Evolutionary conservation across 495 filamentous ascomycete species (phyloP).

Genomic region (Cladorrhinum samala): DNA sequence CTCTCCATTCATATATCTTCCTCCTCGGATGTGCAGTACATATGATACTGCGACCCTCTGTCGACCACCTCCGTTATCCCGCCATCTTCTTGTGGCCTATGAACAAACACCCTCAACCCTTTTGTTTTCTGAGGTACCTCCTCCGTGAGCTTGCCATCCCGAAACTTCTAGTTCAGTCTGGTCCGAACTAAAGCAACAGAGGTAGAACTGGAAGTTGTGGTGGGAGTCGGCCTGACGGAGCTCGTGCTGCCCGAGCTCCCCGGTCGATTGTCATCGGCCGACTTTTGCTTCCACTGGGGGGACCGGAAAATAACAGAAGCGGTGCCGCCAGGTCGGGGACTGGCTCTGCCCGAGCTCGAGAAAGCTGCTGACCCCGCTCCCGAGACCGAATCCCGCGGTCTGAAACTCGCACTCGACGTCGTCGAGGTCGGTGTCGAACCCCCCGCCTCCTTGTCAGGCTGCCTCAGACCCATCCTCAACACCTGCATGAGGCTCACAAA

Average conservation of each 20-base stretch:
- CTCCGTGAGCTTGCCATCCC: background rate
- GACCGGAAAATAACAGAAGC: background rate
- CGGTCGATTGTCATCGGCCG: background rate
- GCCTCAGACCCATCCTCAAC: conserved; percentile 19
- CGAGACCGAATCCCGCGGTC: background rate
- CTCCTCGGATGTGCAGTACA: no score
- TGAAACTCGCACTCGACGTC: background rate
- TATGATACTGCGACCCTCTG: no score
- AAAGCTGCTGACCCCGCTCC: background rate
- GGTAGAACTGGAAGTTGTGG: background rate
- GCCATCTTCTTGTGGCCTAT: no score
- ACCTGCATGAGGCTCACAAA: conserved; percentile 23
- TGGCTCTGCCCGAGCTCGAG: background rate
- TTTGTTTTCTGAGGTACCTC: no score
- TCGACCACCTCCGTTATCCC: no score
- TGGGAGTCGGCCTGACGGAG: background rate
- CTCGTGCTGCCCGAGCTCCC: background rate
- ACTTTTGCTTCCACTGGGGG: background rate
- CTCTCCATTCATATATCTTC: background rate
- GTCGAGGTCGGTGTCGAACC: background rate
- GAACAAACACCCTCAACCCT: no score
- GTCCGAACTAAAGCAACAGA: background rate
- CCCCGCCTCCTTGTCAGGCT: conserved; percentile 11
- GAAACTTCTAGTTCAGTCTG: background rate
- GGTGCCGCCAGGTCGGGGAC: background rate